Base-by-base conservation (phyloP, 2,329 filamentous ascomycete genomes). In the Zymoseptoria passerinii region DNA sequence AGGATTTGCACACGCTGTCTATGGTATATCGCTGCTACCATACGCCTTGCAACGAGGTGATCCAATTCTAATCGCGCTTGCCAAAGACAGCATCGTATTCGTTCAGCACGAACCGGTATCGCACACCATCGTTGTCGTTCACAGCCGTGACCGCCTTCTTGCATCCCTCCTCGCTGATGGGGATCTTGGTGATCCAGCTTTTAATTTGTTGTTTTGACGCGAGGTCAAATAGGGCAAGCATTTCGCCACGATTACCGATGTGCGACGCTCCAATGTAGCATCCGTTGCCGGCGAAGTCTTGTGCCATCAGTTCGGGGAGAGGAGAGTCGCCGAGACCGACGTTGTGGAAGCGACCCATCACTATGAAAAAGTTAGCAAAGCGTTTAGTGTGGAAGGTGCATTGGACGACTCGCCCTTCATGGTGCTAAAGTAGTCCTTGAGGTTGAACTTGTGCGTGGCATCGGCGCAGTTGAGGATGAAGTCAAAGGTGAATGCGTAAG, bases 261-360 rank as follows among this genome's bases (percentile, higher is more conserved):
- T 80, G 78, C 59, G 74, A 77, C 19, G 78, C 77, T 50, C 78
- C 78, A 62, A 80, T 74, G 69, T 74, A 80, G 72, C 75, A 78
- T 10, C 90, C 90, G 74, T 92, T 95, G 64, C 74, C 74, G 60
- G 89, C 80, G 68, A 95, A 87, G 70, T 84, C 83, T 78, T 91
- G 87, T 54, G 88, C 86, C 75, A 65, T 65, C n/a, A 67, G 48
- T 50, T 58, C 75, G 58, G 89, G 83, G 9, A 89, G 83, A 51
- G 86, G 83, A 61, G 89, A 86, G 71, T 90, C 88, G 3, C 89
- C 89, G 69, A 92, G 79, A 50, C 89, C 89, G 56, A 92, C 88
- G 67, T 82, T 88, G 72, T 92, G 83, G 83, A 88, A 94, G 70
- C 81, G 82, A 59, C 87, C 89, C 76, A 91, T 88, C 58, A 92